phyloP scores from a whole-genome alignment of 2,329 filamentous ascomycete genomes.

The Fusarium anthophilum region DNA sequence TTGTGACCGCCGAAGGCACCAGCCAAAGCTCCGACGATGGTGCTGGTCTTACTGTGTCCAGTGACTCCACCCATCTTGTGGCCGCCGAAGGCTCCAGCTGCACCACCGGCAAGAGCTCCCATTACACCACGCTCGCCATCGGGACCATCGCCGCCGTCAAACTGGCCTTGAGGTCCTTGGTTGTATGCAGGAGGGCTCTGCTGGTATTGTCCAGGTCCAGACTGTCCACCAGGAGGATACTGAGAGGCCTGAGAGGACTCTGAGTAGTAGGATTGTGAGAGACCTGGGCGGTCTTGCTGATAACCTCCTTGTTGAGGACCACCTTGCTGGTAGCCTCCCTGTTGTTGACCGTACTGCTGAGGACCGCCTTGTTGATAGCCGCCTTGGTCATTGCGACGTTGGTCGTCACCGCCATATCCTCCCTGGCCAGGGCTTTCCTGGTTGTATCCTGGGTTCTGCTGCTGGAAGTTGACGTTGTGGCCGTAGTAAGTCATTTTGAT shows the following conservation, averaged over 20 bases:
- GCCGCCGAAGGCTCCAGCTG: conserved; percentile 53
- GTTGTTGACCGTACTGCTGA: not conserved
- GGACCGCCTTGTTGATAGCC: conserved; percentile 1
- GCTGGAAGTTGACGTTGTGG: conserved; percentile 16
- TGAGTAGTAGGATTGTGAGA: conserved; percentile 16
- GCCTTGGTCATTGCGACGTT: conserved; percentile 7
- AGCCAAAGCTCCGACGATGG: conserved; percentile 51
- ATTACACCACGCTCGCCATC: conserved; percentile 54
- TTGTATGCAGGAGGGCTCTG: not conserved
- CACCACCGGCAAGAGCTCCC: conserved; percentile 52
- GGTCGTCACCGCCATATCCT: conserved; percentile 6
- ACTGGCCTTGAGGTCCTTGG: conserved; percentile 6
- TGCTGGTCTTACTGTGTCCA: conserved; percentile 46
- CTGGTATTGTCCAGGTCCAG: conserved; percentile 4
- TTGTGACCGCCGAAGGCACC: conserved; percentile 56
- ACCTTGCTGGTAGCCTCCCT: conserved; percentile 6
- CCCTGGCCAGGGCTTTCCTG: conserved; percentile 4
- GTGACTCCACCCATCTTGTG: conserved; percentile 50
- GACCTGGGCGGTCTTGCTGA: conserved; percentile 13
- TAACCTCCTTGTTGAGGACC: not conserved
- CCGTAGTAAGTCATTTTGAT: conserved; percentile 20
- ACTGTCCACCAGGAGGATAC: not conserved
- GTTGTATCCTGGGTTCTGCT: conserved; percentile 6
- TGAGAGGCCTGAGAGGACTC: conserved; percentile 7
- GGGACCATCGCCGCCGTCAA: conserved; percentile 24